Base-by-base conservation (phyloP, 2,329 filamentous ascomycete species). In the Fusarium pseudonygamai region DNA sequence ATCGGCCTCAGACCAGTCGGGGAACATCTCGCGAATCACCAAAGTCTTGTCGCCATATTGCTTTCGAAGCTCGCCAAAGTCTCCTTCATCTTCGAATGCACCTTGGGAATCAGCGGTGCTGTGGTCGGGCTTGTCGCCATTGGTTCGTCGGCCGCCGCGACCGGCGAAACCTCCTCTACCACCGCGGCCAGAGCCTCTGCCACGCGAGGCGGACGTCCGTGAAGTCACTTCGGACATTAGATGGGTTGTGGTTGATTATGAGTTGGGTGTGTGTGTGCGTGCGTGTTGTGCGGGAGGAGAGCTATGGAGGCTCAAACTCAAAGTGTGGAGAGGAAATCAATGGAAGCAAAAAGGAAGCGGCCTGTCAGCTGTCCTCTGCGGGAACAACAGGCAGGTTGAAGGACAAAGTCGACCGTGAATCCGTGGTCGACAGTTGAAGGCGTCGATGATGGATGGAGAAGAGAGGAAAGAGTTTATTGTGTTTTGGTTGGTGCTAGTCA, bases 161-260 rank as follows among this genome's bases (percentile, higher is more conserved):
- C 92, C 88, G 80, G 88, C 90, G 83, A 92, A 92, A 77, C 92
- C 92, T 83, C 92, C 92, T 86, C 93, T 89, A 81, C 94, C 95
- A 82, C 95, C 95, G 84, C 96, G 93, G 84, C 92, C 89, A 83
- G 94, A 93, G 87, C 94, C 94, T 90, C 96, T 93, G 86, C 96
- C 95, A 86, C 96, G 94, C 87, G 91, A 85, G 85, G 93, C 91
- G 84, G 91, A 89, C 83, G 93, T 89, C 89, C 95, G 91, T 85
- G 93, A 90, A 88, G 95, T 93, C 87, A 93, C 90, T 90, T 98
- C 96, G 89, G 96, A 97, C 96, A 98, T 98, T 86, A 83, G 85
- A 82, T 79, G 81, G 80, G 78, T 82, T 83, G 79, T 77, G 82
- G 80, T 81, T 84, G 80, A 82, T 79, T 77, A 62, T 78, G 64